A percentile compares a stretch with the other conserved stretches of the same genome.
Conservation (phyloP, 2,329 filamentous ascomycete species). For the Diaporthe ampelina region DNA sequence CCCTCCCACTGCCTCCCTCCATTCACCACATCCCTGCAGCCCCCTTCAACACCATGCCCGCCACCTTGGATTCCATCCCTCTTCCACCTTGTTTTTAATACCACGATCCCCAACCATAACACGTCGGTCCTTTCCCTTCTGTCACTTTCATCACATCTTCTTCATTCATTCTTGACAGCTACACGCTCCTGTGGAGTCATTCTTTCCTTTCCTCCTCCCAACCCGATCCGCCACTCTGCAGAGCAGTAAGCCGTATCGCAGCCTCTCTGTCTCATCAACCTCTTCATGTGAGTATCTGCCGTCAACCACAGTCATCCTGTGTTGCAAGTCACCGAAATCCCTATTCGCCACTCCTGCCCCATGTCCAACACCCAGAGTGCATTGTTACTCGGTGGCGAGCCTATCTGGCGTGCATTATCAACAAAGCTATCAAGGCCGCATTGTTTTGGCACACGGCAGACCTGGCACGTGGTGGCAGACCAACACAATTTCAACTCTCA, state of each 20-base stretch:
- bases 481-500: neutral
- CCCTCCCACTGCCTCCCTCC: slow-evolving; percentile 5
- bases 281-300: slow-evolving; percentile 25
- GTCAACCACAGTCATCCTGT: neutral
- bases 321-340: slow-evolving; percentile 10
- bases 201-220: slow-evolving; percentile 26
- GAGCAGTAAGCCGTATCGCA: slow-evolving; percentile 30
- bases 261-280: slow-evolving; percentile 2
- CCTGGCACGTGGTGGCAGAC: too few species aligned
- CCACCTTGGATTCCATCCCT: slow-evolving; percentile 21
- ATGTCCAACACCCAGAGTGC: neutral
- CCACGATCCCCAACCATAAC: neutral
- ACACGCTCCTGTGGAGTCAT: slow-evolving; percentile 35
- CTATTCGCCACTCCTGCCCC: neutral
- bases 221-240: slow-evolving; percentile 25
- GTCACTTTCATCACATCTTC: slow-evolving; percentile 32
- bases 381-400: neutral
- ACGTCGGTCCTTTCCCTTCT: neutral
- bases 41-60: slow-evolving; percentile 30
- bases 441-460: neutral
- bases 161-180: slow-evolving; percentile 24
- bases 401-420: neutral
- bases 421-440: neutral
- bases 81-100: slow-evolving; percentile 22
- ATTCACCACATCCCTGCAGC: slow-evolving; percentile 22